Percentiles rank a stretch among this genome's conserved stretches.
Evolutionary conservation across 2,329 filamentous ascomycete genomes (phyloP).

Genomic region (Talaromyces sp.): DNA sequence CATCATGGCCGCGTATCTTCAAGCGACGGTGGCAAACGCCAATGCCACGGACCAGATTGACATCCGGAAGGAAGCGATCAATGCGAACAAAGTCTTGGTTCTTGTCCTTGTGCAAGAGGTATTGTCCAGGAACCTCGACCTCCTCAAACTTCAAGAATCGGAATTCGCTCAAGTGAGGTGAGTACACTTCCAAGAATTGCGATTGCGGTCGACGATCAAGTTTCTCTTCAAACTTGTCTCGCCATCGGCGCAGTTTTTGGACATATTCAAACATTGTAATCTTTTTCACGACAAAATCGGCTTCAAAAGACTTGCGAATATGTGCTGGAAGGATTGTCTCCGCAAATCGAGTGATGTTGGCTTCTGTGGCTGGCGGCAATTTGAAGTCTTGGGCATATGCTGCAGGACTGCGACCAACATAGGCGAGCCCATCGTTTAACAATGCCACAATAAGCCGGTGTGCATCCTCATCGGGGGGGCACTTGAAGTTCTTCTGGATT

Average conservation of each 20-base stretch:
- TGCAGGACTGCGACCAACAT: slow-evolving; percentile 79
- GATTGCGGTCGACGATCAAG: slow-evolving; percentile 75
- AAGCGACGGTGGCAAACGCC: slow-evolving; percentile 87
- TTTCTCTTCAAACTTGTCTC: slow-evolving; percentile 97
- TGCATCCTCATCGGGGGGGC: slow-evolving; percentile 94
- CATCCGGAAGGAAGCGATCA: slow-evolving; percentile 90
- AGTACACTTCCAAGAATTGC: slow-evolving; percentile 77
- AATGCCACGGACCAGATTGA: slow-evolving; percentile 86
- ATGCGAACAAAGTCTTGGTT: slow-evolving; percentile 98
- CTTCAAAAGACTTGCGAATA: slow-evolving; percentile 93
- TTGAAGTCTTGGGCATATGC: slow-evolving; percentile 90
- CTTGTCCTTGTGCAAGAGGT: slow-evolving; percentile 95
- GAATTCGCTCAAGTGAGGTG: slow-evolving; percentile 91
- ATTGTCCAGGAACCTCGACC: slow-evolving; percentile 95
- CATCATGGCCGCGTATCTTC: slow-evolving; percentile 95
- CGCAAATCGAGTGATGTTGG: slow-evolving; percentile 93
- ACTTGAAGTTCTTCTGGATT: slow-evolving; percentile 99
- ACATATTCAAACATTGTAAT: slow-evolving; percentile 99
- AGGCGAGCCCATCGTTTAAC: slow-evolving; percentile 89
- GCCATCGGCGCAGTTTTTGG: slow-evolving; percentile 90
- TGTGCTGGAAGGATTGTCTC: slow-evolving; percentile 93
- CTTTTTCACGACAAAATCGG: slow-evolving; percentile 92
- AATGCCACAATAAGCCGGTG: slow-evolving; percentile 96
- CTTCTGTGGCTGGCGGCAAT: slow-evolving; percentile 82
- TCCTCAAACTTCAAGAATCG: slow-evolving; percentile 97